Conservation (phyloP, 1,284 basidiomycete genomes). For the Apiotrichum sp. region DNA sequence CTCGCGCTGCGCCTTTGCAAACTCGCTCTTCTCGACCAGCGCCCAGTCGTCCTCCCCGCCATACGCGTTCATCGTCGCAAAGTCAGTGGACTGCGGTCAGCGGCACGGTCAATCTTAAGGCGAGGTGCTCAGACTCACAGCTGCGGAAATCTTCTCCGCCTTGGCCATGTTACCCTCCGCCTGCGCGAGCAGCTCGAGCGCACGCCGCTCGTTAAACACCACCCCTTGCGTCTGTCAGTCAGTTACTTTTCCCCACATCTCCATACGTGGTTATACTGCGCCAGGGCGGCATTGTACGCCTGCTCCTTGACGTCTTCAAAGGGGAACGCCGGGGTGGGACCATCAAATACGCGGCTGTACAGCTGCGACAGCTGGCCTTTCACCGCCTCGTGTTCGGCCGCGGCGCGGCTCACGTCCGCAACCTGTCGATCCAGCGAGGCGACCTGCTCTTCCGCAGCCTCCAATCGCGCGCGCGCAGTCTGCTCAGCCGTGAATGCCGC, state of each 20-base stretch:
- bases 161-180: constrained; percentile 11
- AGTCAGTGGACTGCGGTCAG: background rate
- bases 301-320: constrained; percentile 20
- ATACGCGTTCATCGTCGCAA: constrained; percentile 5
- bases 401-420: constrained; percentile 6
- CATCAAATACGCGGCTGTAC: constrained; percentile 16
- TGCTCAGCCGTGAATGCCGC: constrained; percentile 20
- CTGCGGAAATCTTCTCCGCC: background rate
- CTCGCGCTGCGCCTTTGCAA: constrained; percentile 20
- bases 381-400: constrained; percentile 10
- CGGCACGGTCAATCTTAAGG: background rate
- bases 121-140: background rate
- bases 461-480: constrained; percentile 15
- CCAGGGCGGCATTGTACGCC: background rate
- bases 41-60: constrained; percentile 3
- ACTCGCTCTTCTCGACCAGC: constrained; percentile 8
- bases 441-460: constrained; percentile 16
- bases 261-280: constrained; percentile 10
- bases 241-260: background rate
- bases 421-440: constrained; percentile 5
- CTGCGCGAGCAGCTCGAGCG: constrained; percentile 9
- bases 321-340: constrained; percentile 20
- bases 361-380: constrained; percentile 13
- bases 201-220: constrained; percentile 20
- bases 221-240: constrained; percentile 10